Percentiles rank a stretch among this genome's conserved stretches.
Conservation (phyloP, 2,329 filamentous ascomycete species). For the Diaporthe eres region DNA sequence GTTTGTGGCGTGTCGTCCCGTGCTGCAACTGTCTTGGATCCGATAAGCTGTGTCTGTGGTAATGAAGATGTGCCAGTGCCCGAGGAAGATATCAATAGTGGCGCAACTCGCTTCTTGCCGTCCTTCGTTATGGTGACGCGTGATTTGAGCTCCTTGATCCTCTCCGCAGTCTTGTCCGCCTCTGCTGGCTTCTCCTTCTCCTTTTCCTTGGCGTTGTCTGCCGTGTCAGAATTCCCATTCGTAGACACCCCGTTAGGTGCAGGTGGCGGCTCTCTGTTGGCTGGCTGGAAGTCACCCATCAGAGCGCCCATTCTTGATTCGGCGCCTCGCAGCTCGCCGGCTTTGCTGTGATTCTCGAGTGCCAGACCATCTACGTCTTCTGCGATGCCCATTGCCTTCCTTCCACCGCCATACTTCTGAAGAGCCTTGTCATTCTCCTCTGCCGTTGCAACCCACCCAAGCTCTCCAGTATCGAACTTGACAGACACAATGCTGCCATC, state of each 20-base stretch:
- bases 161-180: conserved; percentile 67
- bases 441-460: conserved; percentile 88
- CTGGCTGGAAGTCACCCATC: conserved; percentile 84
- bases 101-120: conserved; percentile 95
- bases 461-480: conserved; percentile 86
- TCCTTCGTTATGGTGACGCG: conserved; percentile 96
- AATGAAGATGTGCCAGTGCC: conserved; percentile 89
- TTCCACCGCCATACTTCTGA: conserved; percentile 90
- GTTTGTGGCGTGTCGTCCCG: conserved; percentile 83
- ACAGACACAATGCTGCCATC: conserved; percentile 90
- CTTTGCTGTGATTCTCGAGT: conserved; percentile 92
- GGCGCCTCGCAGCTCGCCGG: conserved; percentile 88
- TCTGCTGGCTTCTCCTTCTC: conserved; percentile 55
- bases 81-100: conserved; percentile 90
- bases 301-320: conserved; percentile 98
- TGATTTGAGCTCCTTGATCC: conserved; percentile 80
- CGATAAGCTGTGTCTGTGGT: conserved; percentile 89
- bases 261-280: conserved; percentile 64
- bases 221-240: conserved; percentile 45
- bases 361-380: conserved; percentile 92
- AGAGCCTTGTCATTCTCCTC: conserved; percentile 94
- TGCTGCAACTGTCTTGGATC: conserved; percentile 73
- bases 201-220: conserved; percentile 48
- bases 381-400: conserved; percentile 90
- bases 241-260: conserved; percentile 67